A percentile compares a stretch with the other conserved stretches of the same genome.
Evolutionary conservation across 2,329 filamentous ascomycete species (phyloP).

Genomic region (Zasmidium cellare): DNA sequence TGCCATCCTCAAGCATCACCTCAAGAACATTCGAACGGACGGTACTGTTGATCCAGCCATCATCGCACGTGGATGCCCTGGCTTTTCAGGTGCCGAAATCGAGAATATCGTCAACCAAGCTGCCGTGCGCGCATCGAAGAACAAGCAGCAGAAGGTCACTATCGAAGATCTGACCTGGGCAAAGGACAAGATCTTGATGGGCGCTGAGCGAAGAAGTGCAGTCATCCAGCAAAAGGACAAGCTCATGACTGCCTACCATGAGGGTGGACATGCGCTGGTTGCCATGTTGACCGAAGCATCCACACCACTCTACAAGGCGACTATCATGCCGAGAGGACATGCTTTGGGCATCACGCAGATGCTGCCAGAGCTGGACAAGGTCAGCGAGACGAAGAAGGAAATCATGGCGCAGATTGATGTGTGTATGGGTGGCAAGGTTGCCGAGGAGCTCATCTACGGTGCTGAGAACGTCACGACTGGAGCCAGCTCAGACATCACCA

Average conservation of each 20-base stretch:
- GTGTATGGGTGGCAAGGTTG: slow-evolving; percentile 81
- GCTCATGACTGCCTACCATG: slow-evolving; percentile 91
- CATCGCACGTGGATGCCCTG: slow-evolving; percentile 83
- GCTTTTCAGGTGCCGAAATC: slow-evolving; percentile 91
- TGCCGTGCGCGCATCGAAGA: slow-evolving; percentile 88
- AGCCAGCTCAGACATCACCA: slow-evolving; percentile 77
- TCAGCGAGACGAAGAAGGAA: slow-evolving; percentile 82
- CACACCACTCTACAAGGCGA: slow-evolving; percentile 90
- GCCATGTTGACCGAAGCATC: slow-evolving; percentile 77
- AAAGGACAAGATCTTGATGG: slow-evolving; percentile 97
- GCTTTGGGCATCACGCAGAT: slow-evolving; percentile 84
- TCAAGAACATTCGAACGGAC: slow-evolving; percentile 82
- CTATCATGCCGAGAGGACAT: slow-evolving; percentile 87
- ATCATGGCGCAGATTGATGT: slow-evolving; percentile 79
- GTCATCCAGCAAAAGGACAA: slow-evolving; percentile 93
- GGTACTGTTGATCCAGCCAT: slow-evolving; percentile 79
- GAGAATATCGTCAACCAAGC: slow-evolving; percentile 98
- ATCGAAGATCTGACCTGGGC: slow-evolving; percentile 92
- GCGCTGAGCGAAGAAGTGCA: slow-evolving; percentile 85
- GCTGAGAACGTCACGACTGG: slow-evolving; percentile 89
- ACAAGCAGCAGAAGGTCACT: slow-evolving; percentile 72
- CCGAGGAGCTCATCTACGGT: slow-evolving; percentile 88
- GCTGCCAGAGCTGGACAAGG: slow-evolving; percentile 88
- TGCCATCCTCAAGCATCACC: slow-evolving; percentile 89
- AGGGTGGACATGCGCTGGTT: slow-evolving; percentile 92